Evolutionary conservation across 2,329 filamentous ascomycete genomes (phyloP).

Genomic region (Tetracladium maxilliforme): DNA sequence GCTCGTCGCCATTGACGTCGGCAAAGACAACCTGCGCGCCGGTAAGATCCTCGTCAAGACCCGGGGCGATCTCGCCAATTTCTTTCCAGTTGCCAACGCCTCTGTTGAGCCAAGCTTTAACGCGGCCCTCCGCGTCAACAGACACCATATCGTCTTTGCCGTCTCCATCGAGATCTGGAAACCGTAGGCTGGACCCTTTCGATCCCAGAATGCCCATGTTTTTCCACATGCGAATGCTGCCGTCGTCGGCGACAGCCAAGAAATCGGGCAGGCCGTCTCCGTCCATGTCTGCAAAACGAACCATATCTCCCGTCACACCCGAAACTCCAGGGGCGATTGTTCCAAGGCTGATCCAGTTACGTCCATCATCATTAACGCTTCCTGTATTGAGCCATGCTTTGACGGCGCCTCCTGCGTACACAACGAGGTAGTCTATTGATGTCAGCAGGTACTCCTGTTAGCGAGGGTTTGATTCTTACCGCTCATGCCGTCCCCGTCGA

Average conservation of each 20-base stretch:
- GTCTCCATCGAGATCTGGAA: no score
- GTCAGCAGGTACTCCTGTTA: no score
- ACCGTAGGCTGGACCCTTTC: no score
- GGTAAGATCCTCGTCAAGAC: conserved; percentile 1
- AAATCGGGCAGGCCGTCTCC: conserved; percentile 1
- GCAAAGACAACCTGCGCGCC: conserved; percentile 2
- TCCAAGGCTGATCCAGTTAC: no score
- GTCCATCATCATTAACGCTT: conserved; percentile 1
- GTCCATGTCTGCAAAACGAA: background rate
- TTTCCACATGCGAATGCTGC: no score
- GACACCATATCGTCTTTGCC: no score
- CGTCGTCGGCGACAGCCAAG: no score
- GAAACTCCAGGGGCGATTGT: no score
- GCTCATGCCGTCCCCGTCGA: conserved; percentile 1
- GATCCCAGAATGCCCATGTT: no score
- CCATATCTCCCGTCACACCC: background rate
- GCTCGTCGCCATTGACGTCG: conserved; percentile 2
- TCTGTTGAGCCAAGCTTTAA: background rate
- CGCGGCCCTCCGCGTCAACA: no score
- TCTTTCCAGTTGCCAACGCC: background rate
- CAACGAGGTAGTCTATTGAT: conserved; percentile 3
- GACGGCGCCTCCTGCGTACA: conserved; percentile 3
- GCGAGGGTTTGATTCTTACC: no score
- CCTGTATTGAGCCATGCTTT: conserved; percentile 3
- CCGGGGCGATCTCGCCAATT: conserved; percentile 1